Conservation (phyloP, 2,329 filamentous ascomycete species). For the Colletotrichum liriopes region DNA sequence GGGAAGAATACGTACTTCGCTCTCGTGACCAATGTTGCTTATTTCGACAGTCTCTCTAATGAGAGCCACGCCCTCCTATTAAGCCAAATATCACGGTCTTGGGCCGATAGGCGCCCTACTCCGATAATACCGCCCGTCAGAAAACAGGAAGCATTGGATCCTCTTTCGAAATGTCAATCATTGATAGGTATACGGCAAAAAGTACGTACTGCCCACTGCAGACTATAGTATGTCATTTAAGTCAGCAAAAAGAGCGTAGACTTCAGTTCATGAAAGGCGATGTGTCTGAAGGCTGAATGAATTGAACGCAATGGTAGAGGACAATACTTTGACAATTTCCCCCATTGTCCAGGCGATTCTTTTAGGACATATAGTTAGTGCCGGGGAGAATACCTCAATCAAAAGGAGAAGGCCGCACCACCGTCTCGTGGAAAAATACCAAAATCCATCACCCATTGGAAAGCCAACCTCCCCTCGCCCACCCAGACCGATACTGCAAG, state of each 20-base stretch:
- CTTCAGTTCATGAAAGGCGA: rapidly evolving
- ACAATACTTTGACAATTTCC: background rate
- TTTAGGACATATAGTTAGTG: background rate
- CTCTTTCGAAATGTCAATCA: background rate
- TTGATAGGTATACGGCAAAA: background rate
- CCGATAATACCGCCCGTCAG: background rate
- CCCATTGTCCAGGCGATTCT: rapidly evolving
- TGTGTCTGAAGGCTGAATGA: background rate
- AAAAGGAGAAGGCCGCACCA: background rate
- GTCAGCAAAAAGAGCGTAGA: background rate
- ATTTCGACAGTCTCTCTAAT: too few relatives aligned
- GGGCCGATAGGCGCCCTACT: background rate
- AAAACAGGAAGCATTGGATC: background rate
- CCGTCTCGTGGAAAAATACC: background rate
- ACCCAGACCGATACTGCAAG: background rate
- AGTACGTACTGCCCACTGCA: background rate
- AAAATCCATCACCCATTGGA: background rate
- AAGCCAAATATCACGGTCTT: background rate
- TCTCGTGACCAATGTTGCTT: background rate
- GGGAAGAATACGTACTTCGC: background rate
- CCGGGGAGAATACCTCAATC: background rate
- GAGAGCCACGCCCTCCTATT: background rate
- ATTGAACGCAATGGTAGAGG: background rate
- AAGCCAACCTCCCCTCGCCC: background rate
- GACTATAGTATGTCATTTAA: background rate